Evolutionary conservation across 1,284 basidiomycete genomes (phyloP).

Genomic region (Entoloma clypeatum): DNA sequence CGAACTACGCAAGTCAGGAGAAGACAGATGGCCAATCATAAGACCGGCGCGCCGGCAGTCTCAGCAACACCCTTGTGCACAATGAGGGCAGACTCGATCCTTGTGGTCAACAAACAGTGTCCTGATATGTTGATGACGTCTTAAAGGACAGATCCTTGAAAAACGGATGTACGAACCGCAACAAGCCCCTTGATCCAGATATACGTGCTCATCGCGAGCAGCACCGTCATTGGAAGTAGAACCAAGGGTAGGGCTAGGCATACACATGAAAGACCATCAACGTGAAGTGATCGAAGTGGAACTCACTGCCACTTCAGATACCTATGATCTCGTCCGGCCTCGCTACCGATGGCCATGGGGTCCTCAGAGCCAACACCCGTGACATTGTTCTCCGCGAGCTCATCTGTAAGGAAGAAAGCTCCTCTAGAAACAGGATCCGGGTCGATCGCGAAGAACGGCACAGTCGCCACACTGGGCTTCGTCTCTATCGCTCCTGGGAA

Average conservation of each 20-base stretch:
- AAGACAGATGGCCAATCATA: too few species aligned
- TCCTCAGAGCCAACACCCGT: conserved; percentile 89
- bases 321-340: conserved; percentile 84
- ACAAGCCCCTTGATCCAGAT: conserved; percentile 98
- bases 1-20: conserved; percentile 70
- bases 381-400: conserved; percentile 77
- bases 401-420: conserved; percentile 41
- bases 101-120: conserved; percentile 94
- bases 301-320: conserved; percentile 85
- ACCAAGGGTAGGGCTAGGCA: conserved; percentile 70
- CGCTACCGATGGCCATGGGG: conserved; percentile 96
- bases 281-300: neutral
- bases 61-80: conserved; percentile 94
- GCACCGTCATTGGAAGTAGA: conserved; percentile 96
- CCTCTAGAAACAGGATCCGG: conserved; percentile 79
- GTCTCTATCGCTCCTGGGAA: conserved; percentile 94
- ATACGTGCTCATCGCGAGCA: conserved; percentile 92
- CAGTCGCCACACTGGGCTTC: conserved; percentile 94
- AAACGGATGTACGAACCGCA: conserved; percentile 54
- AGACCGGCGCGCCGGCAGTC: conserved; percentile 64
- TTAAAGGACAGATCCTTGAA: conserved; percentile 23
- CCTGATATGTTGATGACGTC: conserved; percentile 95
- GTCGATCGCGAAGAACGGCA: conserved; percentile 97
- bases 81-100: conserved; percentile 96
- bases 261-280: neutral